Base-by-base conservation (phyloP, 2,329 filamentous ascomycete genomes). In the Colletotrichum salicis region DNA sequence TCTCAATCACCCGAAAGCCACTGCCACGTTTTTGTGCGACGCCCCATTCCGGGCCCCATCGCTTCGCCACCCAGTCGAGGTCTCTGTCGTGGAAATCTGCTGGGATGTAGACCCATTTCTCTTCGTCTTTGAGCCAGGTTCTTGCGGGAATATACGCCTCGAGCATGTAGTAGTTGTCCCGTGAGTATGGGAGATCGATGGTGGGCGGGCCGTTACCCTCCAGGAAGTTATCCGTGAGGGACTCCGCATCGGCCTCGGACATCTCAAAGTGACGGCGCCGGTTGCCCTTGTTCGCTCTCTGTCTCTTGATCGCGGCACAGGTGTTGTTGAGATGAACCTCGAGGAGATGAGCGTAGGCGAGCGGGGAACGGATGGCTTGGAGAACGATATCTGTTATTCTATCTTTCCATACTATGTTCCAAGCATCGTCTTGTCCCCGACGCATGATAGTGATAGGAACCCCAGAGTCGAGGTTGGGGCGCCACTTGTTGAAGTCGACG, bases 91-190 rank as follows among this genome's bases (percentile, higher is more conserved):
- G 84, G 75, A 82, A 80, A 10, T 81, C 76, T 3, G 78, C 79
- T 1, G 82, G 80, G 51, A 84, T 68, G 55, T 90, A 91, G 48
- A 84, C 76, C 88, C 88, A 90, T 54, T 78, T 78, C 48, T 80
- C 76, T 5, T 82, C 75, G 10, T 84, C 80, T 19, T 81, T 81
- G 59, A 79, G 83, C 88, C 88, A 91, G 57, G 83, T 84, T 27
- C 89, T 82, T 72, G 87, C 87, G 0, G 89, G 89, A 59, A 90
- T 75, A 74, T 88, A 90, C 1, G 86, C 86, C 76, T 90, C 83
- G 33, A 91, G 82, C 81, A 87, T 85, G 75, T 91, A 89, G 75
- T 90, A 91, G 57, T 87, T 85, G 70, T 91, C 89, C 27, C 89
- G 80, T 62, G 87, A 83, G 67, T 83, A 89, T 0, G 88, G 88